Percentiles rank a stretch among this genome's conserved stretches.
phyloP scores from a whole-genome alignment of 129 eudicot species.

The Arctium lappa region DNA sequence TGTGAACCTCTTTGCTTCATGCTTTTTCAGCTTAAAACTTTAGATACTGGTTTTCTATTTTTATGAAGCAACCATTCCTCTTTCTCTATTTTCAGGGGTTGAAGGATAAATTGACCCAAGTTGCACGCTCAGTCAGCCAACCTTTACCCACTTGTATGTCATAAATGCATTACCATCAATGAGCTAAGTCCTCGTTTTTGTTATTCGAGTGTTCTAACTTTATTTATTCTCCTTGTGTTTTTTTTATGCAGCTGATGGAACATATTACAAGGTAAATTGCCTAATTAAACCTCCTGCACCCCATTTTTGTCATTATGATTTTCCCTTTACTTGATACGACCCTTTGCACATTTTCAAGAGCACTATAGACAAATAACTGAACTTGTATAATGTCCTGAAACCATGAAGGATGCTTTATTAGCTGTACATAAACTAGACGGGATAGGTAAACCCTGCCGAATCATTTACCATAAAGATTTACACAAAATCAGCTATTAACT shows the following conservation, averaged over 20 bases:
- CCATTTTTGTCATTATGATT: neutral
- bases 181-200: neutral
- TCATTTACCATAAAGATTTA: neutral
- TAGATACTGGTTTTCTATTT: neutral
- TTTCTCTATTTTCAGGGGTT: slow-evolving; percentile 48
- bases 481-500: neutral
- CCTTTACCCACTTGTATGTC: slow-evolving; percentile 53
- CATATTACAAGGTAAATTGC: slow-evolving; percentile 61
- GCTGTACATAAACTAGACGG: neutral
- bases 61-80: neutral
- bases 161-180: slow-evolving; percentile 14
- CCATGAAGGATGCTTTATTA: neutral
- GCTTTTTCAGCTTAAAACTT: neutral
- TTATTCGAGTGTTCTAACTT: slow-evolving; percentile 14
- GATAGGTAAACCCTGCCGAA: neutral
- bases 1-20: neutral
- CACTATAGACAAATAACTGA: neutral
- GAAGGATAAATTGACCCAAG: slow-evolving; percentile 66
- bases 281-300: slow-evolving; percentile 2
- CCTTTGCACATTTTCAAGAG: neutral
- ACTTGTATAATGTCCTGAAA: neutral
- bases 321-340: neutral
- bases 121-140: slow-evolving; percentile 66
- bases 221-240: neutral
- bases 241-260: slow-evolving; percentile 53